Evolutionary conservation across 2,329 filamentous ascomycete genomes (phyloP).

Genomic region (Colletotrichum horii): DNA sequence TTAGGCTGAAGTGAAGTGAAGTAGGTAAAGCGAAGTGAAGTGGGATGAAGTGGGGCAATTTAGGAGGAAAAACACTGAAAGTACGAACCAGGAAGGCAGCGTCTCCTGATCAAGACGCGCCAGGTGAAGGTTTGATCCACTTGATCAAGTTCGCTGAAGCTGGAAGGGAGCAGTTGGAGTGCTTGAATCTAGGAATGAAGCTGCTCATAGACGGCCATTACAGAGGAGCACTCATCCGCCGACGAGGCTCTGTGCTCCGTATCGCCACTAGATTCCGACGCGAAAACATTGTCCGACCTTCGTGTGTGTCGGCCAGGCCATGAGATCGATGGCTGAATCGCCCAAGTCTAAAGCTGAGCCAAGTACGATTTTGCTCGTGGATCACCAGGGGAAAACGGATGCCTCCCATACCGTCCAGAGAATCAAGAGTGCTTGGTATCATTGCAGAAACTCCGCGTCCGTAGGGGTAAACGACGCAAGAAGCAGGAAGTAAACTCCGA

Average conservation of each 20-base stretch:
- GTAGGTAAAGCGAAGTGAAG: too few relatives aligned
- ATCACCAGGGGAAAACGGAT: rapidly evolving
- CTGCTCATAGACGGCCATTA: background rate
- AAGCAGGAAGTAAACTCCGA: background rate
- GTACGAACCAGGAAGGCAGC: background rate
- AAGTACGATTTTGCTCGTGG: background rate
- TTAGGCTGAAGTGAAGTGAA: background rate
- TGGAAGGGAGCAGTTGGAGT: background rate
- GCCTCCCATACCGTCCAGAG: background rate
- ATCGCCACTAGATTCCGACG: rapidly evolving
- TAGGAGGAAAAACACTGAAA: background rate
- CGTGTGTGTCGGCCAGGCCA: background rate
- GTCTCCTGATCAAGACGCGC: background rate
- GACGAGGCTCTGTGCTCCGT: background rate
- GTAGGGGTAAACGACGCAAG: background rate
- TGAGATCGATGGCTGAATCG: background rate
- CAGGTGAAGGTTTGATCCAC: background rate
- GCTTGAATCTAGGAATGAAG: background rate
- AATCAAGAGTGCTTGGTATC: background rate
- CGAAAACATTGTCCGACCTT: background rate
- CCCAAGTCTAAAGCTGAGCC: rapidly evolving
- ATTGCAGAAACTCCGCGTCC: background rate
- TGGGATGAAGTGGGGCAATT: background rate
- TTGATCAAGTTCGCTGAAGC: background rate
- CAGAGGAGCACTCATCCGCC: too few relatives aligned